Conservation (phyloP, 2,329 filamentous ascomycete species). For the Arthrobotrys pseudoclavata region DNA sequence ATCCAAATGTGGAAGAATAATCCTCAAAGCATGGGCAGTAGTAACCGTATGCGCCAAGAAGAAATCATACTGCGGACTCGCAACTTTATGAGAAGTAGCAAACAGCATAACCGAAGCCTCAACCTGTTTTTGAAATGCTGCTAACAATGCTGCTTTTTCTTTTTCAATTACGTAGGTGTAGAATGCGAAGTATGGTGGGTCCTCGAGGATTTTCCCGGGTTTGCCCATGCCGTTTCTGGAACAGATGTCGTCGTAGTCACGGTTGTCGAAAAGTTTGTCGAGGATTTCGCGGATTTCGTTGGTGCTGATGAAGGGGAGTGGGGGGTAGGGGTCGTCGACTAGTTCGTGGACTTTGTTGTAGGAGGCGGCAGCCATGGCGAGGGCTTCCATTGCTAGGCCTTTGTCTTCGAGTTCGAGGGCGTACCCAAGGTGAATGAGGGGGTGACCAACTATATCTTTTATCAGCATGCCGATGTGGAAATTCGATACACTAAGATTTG, state of each 20-base stretch:
- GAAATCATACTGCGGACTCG: conserved; percentile 81
- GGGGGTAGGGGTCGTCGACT: conserved; percentile 73
- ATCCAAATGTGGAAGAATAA: conserved; percentile 83
- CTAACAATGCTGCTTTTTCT: conserved; percentile 12
- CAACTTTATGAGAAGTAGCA: conserved; percentile 69
- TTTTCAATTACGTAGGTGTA: conserved; percentile 31
- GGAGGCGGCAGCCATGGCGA: conserved; percentile 75
- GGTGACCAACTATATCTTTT: conserved; percentile 35
- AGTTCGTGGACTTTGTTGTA: conserved; percentile 76
- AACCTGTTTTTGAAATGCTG: conserved; percentile 52
- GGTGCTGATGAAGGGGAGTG: conserved; percentile 33
- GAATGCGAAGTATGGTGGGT: conserved; percentile 74
- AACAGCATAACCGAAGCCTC: conserved; percentile 73
- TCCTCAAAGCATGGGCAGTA: conserved; percentile 87
- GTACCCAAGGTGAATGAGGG: conserved; percentile 68
- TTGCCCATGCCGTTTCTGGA: conserved; percentile 73
- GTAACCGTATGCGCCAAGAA: conserved; percentile 86
- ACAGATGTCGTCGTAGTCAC: conserved; percentile 78
- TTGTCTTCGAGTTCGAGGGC: conserved; percentile 88
- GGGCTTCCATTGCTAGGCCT: conserved; percentile 88
- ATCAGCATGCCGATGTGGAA: conserved; percentile 18
- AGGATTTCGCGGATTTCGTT: conserved; percentile 77
- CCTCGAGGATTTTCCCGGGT: conserved; percentile 76
- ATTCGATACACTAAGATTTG: not conserved
- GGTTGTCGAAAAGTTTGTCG: conserved; percentile 76